phyloP scores from a whole-genome alignment of 1,284 basidiomycete species.

The Sanghuangporus sanghuang region DNA sequence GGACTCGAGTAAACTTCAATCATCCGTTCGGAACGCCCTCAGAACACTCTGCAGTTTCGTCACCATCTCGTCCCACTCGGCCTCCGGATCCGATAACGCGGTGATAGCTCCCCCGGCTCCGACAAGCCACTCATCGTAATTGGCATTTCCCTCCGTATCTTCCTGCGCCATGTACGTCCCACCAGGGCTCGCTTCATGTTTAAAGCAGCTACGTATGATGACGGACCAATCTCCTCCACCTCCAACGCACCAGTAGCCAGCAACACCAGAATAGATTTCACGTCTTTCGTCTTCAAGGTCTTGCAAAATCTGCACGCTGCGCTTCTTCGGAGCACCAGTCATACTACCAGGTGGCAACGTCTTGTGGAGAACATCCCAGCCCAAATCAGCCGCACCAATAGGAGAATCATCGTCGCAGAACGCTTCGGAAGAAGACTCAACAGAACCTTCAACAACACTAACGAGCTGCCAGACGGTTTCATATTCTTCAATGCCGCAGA shows the following conservation, averaged over 20 bases:
- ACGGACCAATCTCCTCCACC: conserved; percentile 92
- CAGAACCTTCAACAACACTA: conserved; percentile 80
- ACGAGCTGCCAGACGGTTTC: conserved; percentile 96
- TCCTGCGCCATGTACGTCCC: background rate
- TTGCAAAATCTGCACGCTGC: conserved; percentile 88
- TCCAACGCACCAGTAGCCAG: conserved; percentile 89
- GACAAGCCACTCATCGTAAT: conserved; percentile 60
- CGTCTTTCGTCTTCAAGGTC: conserved; percentile 70
- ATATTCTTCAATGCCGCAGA: conserved; percentile 90
- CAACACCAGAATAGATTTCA: conserved; percentile 88
- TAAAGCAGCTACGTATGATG: conserved; percentile 91
- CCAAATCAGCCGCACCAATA: conserved; percentile 40
- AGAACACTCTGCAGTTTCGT: conserved; percentile 77
- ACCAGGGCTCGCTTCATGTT: conserved; percentile 43
- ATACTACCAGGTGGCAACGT: conserved; percentile 97
- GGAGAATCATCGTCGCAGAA: conserved; percentile 28
- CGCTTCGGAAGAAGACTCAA: conserved; percentile 24
- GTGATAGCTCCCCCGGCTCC: conserved; percentile 97
- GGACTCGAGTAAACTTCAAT: background rate
- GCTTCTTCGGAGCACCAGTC: conserved; percentile 96
- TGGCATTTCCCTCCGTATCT: conserved; percentile 19
- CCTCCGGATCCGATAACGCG: conserved; percentile 79
- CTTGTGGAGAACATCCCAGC: conserved; percentile 73
- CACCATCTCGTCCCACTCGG: conserved; percentile 94
- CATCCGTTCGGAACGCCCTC: conserved; percentile 42